Percentiles rank a stretch among this genome's conserved stretches.
phyloP scores from a whole-genome alignment of 2,329 filamentous ascomycete species.

The Coniochaeta hoffmannii region DNA sequence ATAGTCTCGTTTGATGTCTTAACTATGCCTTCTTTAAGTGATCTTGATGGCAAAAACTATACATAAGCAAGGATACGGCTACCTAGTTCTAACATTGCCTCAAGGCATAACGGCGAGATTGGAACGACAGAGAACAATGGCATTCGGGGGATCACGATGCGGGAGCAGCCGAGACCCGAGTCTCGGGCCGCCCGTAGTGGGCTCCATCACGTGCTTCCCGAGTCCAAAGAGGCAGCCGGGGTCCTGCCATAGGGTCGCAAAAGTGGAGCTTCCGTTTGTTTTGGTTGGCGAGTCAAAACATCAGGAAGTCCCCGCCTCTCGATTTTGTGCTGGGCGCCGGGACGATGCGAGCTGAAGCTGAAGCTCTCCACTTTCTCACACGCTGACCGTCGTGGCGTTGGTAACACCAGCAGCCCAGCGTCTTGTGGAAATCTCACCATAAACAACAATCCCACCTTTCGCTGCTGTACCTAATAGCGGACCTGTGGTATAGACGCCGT shows the following conservation, averaged over 20 bases:
- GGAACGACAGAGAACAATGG: not conserved
- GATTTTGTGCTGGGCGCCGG: not conserved
- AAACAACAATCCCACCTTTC: not conserved
- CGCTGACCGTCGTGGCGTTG: not conserved
- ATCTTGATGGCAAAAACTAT: too few relatives aligned
- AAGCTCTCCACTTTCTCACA: not conserved
- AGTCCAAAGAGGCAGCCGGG: not conserved
- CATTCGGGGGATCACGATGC: not conserved
- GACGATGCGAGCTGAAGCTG: not conserved
- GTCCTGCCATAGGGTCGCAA: not conserved
- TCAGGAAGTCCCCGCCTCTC: not conserved
- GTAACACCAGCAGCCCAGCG: not conserved
- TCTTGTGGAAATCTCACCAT: not conserved
- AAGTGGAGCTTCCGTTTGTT: not conserved
- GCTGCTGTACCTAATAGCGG: not conserved
- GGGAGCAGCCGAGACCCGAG: not conserved
- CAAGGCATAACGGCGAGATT: too few relatives aligned
- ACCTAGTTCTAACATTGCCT: too few relatives aligned
- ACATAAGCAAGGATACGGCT: too few relatives aligned
- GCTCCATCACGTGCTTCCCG: not conserved
- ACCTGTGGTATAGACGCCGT: not conserved
- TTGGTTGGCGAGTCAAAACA: conserved; percentile 2
- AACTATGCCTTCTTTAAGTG: too few relatives aligned
- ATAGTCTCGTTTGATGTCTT: too few relatives aligned
- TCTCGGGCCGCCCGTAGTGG: not conserved